phyloP scores from a whole-genome alignment of 306 rosid genomes.

The Lupinus albus region DNA sequence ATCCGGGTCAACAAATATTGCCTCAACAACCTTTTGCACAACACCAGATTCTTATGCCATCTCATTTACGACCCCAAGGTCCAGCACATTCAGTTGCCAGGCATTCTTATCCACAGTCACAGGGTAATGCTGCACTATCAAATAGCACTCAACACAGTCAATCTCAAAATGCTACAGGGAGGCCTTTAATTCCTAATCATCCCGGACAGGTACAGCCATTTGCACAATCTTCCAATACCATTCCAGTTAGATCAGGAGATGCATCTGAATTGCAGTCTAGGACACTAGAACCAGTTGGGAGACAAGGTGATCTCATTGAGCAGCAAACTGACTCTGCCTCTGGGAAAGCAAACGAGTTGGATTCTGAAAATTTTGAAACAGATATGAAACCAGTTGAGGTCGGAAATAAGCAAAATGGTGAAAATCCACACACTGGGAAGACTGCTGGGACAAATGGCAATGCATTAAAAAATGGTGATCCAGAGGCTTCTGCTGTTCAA shows the following conservation, averaged over 20 bases:
- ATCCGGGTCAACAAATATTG: constrained; percentile 56
- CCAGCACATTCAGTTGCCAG: constrained; percentile 58
- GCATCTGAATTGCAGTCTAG: constrained; percentile 46
- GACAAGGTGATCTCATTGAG: constrained; percentile 44
- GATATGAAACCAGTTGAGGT: constrained; percentile 47
- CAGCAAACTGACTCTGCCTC: constrained; percentile 48
- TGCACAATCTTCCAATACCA: constrained; percentile 53
- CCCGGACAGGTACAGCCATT: constrained; percentile 58
- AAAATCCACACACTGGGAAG: constrained; percentile 48
- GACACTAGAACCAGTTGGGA: constrained; percentile 43
- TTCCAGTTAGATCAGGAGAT: constrained; percentile 59
- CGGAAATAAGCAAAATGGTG: constrained; percentile 47
- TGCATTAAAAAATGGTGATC: constrained; percentile 55
- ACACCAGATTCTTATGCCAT: constrained; percentile 56
- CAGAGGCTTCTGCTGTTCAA: constrained; percentile 50
- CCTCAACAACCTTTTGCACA: constrained; percentile 63
- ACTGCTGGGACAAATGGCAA: constrained; percentile 38
- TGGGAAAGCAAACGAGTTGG: constrained; percentile 44
- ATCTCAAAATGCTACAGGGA: constrained; percentile 65
- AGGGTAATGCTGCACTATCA: constrained; percentile 50
- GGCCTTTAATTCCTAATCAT: constrained; percentile 59
- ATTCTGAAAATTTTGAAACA: constrained; percentile 52
- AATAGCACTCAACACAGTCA: constrained; percentile 54
- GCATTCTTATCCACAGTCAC: constrained; percentile 57
- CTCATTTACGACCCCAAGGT: constrained; percentile 64